Percentiles rank a stretch among this genome's conserved stretches.
Evolutionary conservation across 352 stramenopile species (phyloP).

Genomic region (Phytophthora tentaculata): DNA sequence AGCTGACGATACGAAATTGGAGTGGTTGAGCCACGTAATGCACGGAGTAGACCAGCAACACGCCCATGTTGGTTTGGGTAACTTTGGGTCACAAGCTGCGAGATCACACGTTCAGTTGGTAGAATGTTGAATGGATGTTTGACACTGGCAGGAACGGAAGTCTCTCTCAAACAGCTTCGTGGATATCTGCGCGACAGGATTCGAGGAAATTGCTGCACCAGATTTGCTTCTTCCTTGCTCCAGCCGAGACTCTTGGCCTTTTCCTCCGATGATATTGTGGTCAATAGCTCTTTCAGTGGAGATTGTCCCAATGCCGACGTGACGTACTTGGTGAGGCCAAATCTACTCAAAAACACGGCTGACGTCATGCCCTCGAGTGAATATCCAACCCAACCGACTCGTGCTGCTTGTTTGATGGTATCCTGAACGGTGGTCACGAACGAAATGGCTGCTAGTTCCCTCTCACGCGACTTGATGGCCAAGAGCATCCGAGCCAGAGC

Average conservation of each 20-base stretch:
- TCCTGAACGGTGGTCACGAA: slow-evolving; percentile 51
- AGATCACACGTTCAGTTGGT: slow-evolving; percentile 50
- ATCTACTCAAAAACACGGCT: slow-evolving; percentile 54
- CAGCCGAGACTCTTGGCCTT: slow-evolving; percentile 57
- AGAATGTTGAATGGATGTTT: slow-evolving; percentile 78
- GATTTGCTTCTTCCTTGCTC: slow-evolving; percentile 63
- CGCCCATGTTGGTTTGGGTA: slow-evolving; percentile 80
- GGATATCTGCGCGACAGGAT: slow-evolving; percentile 39
- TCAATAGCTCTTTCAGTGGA: slow-evolving; percentile 43
- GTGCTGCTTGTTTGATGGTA: slow-evolving; percentile 29
- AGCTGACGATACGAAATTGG: slow-evolving; percentile 77
- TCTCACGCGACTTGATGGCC: slow-evolving; percentile 35
- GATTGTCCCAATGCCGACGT: slow-evolving; percentile 34
- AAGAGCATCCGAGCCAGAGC: slow-evolving; percentile 57
- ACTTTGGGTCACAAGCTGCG: slow-evolving; percentile 60
- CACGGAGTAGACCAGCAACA: slow-evolving; percentile 56
- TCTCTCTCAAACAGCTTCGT: slow-evolving; percentile 33
- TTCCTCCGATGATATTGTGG: slow-evolving; percentile 34
- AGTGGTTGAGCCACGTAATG: slow-evolving; percentile 54
- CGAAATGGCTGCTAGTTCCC: slow-evolving; percentile 44
- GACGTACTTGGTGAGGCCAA: slow-evolving; percentile 66
- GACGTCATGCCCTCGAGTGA: slow-evolving; percentile 77
- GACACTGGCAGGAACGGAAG: slow-evolving; percentile 30
- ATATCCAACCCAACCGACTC: slow-evolving; percentile 66
- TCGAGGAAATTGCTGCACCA: slow-evolving; percentile 40